Evolutionary conservation across 441 rosid genomes (phyloP), one percentile per base, ranked within the genome.

Genomic region (Populus hybrid): DNA sequence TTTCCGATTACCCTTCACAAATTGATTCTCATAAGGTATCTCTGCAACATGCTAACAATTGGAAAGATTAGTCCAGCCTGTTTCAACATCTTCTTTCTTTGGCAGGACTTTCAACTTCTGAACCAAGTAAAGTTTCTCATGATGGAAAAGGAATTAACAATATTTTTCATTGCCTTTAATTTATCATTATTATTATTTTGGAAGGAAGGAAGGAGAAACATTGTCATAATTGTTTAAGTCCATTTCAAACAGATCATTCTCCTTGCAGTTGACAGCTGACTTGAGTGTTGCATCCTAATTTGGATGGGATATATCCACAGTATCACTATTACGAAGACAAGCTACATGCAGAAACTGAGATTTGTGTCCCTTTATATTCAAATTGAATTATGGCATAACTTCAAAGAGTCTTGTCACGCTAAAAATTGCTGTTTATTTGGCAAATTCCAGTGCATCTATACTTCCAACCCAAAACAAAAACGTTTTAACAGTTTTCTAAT

Each of bases 1-100:
- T 65, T 84, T 86, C 61, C 88, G 83, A 35, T 87, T 86, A 80
- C 78, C 80, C 83, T 71, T 83, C 74, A 89, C 90, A 28, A 86
- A 68, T 74, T 86, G 77, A 78, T 89, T 89, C 86, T 91, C 93
- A 66, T 81, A 89, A 32, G 91, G 77, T 88, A 87, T 89, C 82
- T 91, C 93, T 78, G 91, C 88, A 69, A 86, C 85, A 80, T 89
- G 93, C 95, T 89, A 76, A 77, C 67, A 30, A 63, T 50, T 14
- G 67, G 12, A 23, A 81, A 79, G 42, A 35, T 77, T 65, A 84
- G 71, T 26, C 24, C 20, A 77, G 67, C 10, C 28, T 16, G n/a
- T 42, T 71, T 34, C 59, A 71, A 42, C 35, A 53, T 35, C 67
- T 77, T 40, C 35, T 61, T 18, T 50, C 72, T 35, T 3, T 35